Evolutionary conservation across 768 basidiomycete genomes (phyloP), one percentile per base, ranked within the genome.

Genomic region (Kwoniella dendrophila): DNA sequence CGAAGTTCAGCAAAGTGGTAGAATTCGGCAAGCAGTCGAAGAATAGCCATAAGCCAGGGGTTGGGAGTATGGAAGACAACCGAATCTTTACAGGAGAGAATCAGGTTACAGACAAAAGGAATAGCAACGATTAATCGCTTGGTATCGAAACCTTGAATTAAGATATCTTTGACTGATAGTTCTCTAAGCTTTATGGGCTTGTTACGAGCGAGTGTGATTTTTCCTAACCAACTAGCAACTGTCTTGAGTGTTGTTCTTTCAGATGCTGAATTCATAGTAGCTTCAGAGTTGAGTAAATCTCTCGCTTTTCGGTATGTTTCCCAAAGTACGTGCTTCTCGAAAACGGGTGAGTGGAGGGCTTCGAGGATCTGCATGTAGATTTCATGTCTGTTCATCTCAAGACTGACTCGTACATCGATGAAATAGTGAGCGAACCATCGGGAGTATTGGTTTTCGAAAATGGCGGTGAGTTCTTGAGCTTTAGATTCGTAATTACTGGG

Each of bases 341-440:
- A 81, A 32, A 78, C 76, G 58, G 87, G 83, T 38, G 85, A 83
- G 64, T 89, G 86, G 63, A 99, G 81, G 2, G 88, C 86, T 62
- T 97, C 92, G 59, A 99, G 82, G 76, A 99, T 92, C 58, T 92
- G 89, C 62, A 96, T 86, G 79, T 99, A 99, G 33, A 98, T 85
- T 49, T 87, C 85, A 68, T 98, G 96, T 74, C 98, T 96, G 83
- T 99, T 99, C 54, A 92, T 92, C 80, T 99, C 96, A 59, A 89
- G 89, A 80, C 89, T 90, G 78, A 98, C 87, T 36, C 96, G 90
- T 74, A 97, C 91, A 72, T 94, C 92, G 34, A 99, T 93, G 49
- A 99, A 84, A 79, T 98, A 99, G 76, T 96, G 89, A 45, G 96
- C 95, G 72, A 99, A 96, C 96, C 96, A 99, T 47, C 89, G 85